phyloP scores from a whole-genome alignment of 2,329 filamentous ascomycete species.

The Penicillium sp. region DNA sequence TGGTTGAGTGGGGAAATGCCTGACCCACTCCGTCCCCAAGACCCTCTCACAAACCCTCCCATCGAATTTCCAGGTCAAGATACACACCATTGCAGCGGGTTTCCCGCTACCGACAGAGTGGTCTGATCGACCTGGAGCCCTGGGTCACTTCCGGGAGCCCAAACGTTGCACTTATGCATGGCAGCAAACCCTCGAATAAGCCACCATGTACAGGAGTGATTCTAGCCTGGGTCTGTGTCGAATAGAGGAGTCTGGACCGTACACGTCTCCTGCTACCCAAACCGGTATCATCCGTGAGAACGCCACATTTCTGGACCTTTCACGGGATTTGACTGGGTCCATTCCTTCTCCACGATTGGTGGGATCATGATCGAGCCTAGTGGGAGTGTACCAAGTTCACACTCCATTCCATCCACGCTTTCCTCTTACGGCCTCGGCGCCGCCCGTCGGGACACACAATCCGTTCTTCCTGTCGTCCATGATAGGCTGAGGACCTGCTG shows the following conservation, averaged over 20 bases:
- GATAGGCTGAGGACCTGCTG: constrained; percentile 2
- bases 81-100: constrained; percentile 13
- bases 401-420: constrained; percentile 2
- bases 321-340: neutral
- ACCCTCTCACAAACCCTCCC: neutral
- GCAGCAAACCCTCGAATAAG: neutral
- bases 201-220: neutral
- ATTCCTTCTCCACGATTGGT: constrained; percentile 11
- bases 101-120: constrained; percentile 18
- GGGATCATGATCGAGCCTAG: constrained; percentile 25
- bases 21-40: neutral
- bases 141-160: constrained; percentile 12
- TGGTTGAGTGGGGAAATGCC: neutral
- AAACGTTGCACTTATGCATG: constrained; percentile 3
- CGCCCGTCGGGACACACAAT: constrained; percentile 6
- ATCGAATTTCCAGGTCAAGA: constrained; percentile 4
- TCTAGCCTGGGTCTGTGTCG: neutral
- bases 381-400: constrained; percentile 21
- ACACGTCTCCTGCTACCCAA: neutral
- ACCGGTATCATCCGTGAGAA: neutral
- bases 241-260: neutral
- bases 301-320: constrained; percentile 2
- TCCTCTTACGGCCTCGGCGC: constrained; percentile 7
- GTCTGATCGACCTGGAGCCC: constrained; percentile 18
- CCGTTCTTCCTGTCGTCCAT: neutral